phyloP scores from a whole-genome alignment of 1,284 basidiomycete species.

The Microbotryum intermedium region DNA sequence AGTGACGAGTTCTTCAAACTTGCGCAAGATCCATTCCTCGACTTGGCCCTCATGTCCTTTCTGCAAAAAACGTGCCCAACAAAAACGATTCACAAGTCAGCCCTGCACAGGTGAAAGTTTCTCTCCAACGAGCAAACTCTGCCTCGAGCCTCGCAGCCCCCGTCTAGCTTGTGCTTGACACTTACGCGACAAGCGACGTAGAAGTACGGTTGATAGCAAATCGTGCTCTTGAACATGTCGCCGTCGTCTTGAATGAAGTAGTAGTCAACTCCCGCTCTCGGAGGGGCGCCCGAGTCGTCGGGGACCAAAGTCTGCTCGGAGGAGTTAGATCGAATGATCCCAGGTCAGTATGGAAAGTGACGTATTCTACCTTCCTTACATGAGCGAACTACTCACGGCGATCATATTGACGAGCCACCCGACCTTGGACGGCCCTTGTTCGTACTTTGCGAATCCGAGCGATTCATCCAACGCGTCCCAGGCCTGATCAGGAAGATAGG shows the following conservation, averaged over 20 bases:
- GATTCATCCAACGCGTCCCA: conserved; percentile 85
- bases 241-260: conserved; percentile 98
- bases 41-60: conserved; percentile 77
- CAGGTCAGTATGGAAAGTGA: not conserved
- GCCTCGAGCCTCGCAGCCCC: not conserved
- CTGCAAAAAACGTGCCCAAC: conserved; percentile 43
- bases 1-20: conserved; percentile 77
- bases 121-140: not conserved
- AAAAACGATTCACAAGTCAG: not conserved
- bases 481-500: not conserved
- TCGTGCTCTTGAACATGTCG: conserved; percentile 86
- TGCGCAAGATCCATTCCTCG: conserved; percentile 93
- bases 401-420: conserved; percentile 99
- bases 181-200: conserved; percentile 73
- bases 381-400: conserved; percentile 52
- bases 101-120: no score
- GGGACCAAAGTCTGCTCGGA: conserved; percentile 63
- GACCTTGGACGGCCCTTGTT: conserved; percentile 49
- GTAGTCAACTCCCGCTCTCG: conserved; percentile 85
- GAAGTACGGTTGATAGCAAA: conserved; percentile 92
- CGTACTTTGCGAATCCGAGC: conserved; percentile 70
- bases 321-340: not conserved
- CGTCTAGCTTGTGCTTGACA: conserved; percentile 1
- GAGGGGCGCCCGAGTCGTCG: conserved; percentile 68
- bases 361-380: not conserved